phyloP scores from a whole-genome alignment of 768 basidiomycete species.

The Tricholomella constricta region DNA sequence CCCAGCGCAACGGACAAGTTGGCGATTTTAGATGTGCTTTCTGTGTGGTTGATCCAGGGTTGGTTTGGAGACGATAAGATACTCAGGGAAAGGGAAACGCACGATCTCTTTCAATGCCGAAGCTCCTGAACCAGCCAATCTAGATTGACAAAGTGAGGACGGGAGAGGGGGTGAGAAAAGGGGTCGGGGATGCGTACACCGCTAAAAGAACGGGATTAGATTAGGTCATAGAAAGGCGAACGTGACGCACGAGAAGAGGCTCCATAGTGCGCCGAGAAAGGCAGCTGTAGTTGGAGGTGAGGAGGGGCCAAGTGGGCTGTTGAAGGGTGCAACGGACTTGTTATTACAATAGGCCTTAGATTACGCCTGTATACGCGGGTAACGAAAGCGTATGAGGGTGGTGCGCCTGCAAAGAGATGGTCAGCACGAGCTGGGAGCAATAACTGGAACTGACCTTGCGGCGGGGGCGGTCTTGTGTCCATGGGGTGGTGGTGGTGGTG shows the following conservation, averaged over 20 bases:
- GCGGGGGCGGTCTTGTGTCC: constrained; percentile 41
- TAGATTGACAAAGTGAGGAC: constrained; percentile 23
- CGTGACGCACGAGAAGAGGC: constrained; percentile 61
- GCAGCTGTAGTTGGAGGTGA: constrained; percentile 33
- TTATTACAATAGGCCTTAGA: constrained; percentile 62
- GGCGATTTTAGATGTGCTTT: constrained; percentile 47
- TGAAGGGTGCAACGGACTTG: constrained; percentile 37
- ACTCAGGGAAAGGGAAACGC: constrained; percentile 23
- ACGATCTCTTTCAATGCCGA: constrained; percentile 50
- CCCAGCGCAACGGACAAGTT: constrained; percentile 63
- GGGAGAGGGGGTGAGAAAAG: not conserved
- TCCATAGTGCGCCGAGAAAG: constrained; percentile 56
- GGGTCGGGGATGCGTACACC: constrained; percentile 27
- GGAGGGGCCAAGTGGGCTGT: no score
- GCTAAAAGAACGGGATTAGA: constrained; percentile 20
- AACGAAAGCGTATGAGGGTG: constrained; percentile 63
- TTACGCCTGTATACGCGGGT: constrained; percentile 56
- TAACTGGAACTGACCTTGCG: constrained; percentile 34
- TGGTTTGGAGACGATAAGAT: no score
- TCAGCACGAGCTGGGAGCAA: no score
- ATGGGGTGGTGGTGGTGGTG: constrained; percentile 24
- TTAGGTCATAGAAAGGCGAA: not conserved
- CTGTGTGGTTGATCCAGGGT: constrained; percentile 14
- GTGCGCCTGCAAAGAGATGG: constrained; percentile 46
- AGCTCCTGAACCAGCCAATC: constrained; percentile 66